Evolutionary conservation across 1,284 basidiomycete genomes (phyloP).

Genomic region (Ganoderma resinaceum): DNA sequence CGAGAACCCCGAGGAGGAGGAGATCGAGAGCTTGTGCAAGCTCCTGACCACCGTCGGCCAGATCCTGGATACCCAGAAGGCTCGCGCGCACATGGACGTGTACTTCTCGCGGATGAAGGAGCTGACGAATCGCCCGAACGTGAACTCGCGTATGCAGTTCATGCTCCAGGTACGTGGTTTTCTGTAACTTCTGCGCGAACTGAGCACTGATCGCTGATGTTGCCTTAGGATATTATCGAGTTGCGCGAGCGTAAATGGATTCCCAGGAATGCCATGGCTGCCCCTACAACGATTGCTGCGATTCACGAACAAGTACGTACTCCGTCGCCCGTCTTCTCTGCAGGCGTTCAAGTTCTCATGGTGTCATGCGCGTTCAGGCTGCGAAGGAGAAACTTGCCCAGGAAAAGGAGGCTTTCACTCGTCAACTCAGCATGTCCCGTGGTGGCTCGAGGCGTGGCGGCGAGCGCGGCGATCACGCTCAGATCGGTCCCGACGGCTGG

Average conservation of each 20-base stretch:
- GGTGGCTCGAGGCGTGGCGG: conserved; percentile 91
- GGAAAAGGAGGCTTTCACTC: conserved; percentile 68
- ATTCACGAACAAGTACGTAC: conserved; percentile 86
- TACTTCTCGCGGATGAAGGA: conserved; percentile 93
- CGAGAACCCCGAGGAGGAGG: conserved; percentile 95
- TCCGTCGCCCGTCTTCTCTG: background rate
- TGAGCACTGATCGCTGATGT: conserved; percentile 2
- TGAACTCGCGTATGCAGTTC: conserved; percentile 91
- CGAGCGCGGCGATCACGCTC: conserved; percentile 64
- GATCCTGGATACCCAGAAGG: conserved; percentile 82
- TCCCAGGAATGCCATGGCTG: conserved; percentile 73
- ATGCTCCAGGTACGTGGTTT: conserved; percentile 84
- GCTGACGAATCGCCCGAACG: conserved; percentile 75
- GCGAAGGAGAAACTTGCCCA: conserved; percentile 72
- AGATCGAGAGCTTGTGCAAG: conserved; percentile 96
- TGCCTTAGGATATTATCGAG: conserved; percentile 70
- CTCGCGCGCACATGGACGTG: conserved; percentile 86
- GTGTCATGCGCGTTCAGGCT: conserved; percentile 47
- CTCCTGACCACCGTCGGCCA: conserved; percentile 90
- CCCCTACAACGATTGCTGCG: conserved; percentile 91
- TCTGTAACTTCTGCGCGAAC: background rate
- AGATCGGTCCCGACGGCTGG: conserved; percentile 84
- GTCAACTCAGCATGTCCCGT: conserved; percentile 65
- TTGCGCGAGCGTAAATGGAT: conserved; percentile 87
- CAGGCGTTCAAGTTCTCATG: background rate